Evolutionary conservation across 164 flowering plant genomes (phyloP), one percentile per base, ranked within the genome.

Genomic region (Vitis amurensis): DNA sequence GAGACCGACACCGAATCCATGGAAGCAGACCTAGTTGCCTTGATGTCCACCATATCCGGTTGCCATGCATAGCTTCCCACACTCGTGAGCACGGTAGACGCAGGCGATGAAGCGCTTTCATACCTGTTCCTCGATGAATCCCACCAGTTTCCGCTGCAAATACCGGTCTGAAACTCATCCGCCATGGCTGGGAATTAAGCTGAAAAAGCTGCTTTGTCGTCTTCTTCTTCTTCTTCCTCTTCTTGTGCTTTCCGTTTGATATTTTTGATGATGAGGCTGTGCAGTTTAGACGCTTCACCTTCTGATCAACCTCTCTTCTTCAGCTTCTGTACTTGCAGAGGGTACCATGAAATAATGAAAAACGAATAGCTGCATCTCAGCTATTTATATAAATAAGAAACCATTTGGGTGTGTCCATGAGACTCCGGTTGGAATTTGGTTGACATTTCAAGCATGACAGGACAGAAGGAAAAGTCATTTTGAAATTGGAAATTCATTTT

Each of bases 101-200:
- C 15, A 0, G 86, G 64, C 16, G 84, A 64, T 5, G 85, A 72
- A 10, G 67, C 67, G 44, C 63, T 63, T 8, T 80, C 79, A 52
- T 72, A 76, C 68, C 85, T 55, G 48, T 19, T 83, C 70, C 83
- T 76, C 1, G 83, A 62, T 15, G 82, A 61, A 11, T 86, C 87
- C 90, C 87, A 88, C 90, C 89, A 85, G 78, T 78, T 86, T 19
- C 81, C 79, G 59, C 79, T 76, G 61, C 77, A 69, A 50, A 72
- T 72, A 62, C 79, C 61, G 55, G 75, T 69, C 12, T 83, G 80
- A 68, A 74, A 86, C 61, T 87, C 88, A 27, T 87, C 88, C 2
- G 86, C 87, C 91, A 85, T 85, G 79, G 31, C 69, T 71, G 27
- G 27, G 27, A 11, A 9, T 48, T n/a, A 29, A 48, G 53, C 53